Evolutionary conservation across 306 rosid species (phyloP).

Genomic region (Calophaca sinica): DNA sequence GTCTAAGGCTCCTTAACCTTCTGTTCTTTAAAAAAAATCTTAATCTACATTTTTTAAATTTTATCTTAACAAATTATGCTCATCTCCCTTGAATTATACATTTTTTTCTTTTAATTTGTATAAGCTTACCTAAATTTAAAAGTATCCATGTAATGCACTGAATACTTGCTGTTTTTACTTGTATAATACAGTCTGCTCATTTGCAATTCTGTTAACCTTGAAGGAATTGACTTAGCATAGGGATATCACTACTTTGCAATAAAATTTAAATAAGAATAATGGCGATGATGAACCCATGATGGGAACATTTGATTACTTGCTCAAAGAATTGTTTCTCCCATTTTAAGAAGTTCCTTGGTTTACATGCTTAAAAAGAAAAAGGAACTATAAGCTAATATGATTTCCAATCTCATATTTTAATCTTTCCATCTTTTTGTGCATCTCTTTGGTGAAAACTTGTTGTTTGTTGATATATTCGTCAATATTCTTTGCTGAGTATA

Average conservation of each 20-base stretch:
- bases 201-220: not conserved
- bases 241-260: not conserved
- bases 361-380: not conserved
- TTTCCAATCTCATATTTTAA: too few species aligned
- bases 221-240: slow-evolving; percentile 13
- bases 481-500: slow-evolving; percentile 1
- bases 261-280: slow-evolving; percentile 7
- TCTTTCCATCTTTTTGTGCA: too few species aligned
- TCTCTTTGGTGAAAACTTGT: too few species aligned
- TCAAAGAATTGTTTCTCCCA: slow-evolving; percentile 9
- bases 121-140: not conserved
- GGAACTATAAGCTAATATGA: not conserved
- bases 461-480: slow-evolving; percentile 2
- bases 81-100: not conserved
- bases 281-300: not conserved
- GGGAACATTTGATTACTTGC: not conserved
- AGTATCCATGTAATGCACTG: not conserved
- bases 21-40: too few species aligned
- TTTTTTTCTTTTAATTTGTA: not conserved
- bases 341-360: not conserved
- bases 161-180: not conserved
- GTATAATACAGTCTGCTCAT: not conserved
- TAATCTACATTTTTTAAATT: too few species aligned
- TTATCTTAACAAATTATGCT: not conserved
- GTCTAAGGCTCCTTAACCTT: too few species aligned